Evolutionary conservation across 257 asterid species (phyloP).

Genomic region (Solanum sejunctum): DNA sequence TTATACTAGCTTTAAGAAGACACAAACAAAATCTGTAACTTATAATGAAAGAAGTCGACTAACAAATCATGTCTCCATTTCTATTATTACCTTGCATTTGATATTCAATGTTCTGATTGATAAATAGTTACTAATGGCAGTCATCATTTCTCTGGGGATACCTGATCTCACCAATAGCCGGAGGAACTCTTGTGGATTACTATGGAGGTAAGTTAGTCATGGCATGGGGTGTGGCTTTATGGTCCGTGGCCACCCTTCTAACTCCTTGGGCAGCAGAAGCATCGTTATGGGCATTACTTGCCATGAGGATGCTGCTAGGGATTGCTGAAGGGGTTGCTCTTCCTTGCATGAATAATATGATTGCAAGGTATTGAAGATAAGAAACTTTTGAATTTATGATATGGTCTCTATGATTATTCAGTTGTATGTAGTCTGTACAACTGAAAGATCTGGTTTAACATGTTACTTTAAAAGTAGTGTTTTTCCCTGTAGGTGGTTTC

Average conservation of each 20-base stretch:
- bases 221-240: constrained; percentile 96
- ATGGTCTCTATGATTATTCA: not conserved
- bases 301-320: constrained; percentile 82
- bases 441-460: not conserved
- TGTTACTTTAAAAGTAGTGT: not conserved
- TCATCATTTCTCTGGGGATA: constrained; percentile 99
- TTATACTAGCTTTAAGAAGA: not conserved
- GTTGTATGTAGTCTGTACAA: not conserved
- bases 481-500: constrained; percentile 67
- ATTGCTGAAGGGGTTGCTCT: constrained; percentile 98
- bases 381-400: not conserved
- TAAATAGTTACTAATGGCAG: constrained; percentile 65
- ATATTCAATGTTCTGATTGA: constrained; percentile 13
- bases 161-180: constrained; percentile 93
- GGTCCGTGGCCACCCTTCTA: constrained; percentile 95
- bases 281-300: constrained; percentile 52
- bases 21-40: not conserved
- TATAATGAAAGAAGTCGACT: not conserved
- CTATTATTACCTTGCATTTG: not conserved
- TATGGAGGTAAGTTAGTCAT: constrained; percentile 92
- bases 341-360: constrained; percentile 99
- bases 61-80: not conserved
- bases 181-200: constrained; percentile 82
- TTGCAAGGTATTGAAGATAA: constrained; percentile 43
- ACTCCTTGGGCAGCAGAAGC: constrained; percentile 95